Evolutionary conservation across 768 basidiomycete species (phyloP).

Genomic region (Cantharellus anzutake): DNA sequence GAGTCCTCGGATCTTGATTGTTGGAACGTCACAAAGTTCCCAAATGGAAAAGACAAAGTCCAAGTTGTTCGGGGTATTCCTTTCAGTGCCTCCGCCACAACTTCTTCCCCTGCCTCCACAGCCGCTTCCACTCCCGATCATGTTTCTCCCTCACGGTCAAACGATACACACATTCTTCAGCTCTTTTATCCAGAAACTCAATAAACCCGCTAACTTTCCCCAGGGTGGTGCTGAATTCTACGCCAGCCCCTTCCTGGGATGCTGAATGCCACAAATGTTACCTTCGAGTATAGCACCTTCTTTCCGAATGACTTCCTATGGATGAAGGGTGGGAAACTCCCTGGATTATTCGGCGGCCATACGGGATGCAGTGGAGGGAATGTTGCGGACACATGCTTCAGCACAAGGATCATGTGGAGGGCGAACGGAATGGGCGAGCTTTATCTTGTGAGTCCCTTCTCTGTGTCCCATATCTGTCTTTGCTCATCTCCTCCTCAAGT

Average conservation of each 20-base stretch:
- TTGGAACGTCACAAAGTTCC: not conserved
- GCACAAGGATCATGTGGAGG: slow-evolving; percentile 64
- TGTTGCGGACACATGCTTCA: slow-evolving; percentile 57
- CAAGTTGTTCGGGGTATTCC: not conserved
- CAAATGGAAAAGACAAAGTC: not conserved
- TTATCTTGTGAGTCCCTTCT: slow-evolving; percentile 25
- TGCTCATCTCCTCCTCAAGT: slow-evolving; percentile 23
- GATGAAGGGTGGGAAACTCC: slow-evolving; percentile 69
- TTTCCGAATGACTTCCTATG: slow-evolving; percentile 60
- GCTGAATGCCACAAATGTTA: slow-evolving; percentile 29
- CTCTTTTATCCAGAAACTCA: slow-evolving; percentile 45
- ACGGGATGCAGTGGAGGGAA: slow-evolving; percentile 52
- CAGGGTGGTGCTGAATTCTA: slow-evolving; percentile 61
- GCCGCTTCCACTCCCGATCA: not conserved
- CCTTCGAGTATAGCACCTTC: slow-evolving; percentile 51
- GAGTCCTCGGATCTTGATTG: not conserved
- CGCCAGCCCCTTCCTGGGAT: slow-evolving; percentile 19
- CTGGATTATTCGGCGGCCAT: slow-evolving; percentile 43
- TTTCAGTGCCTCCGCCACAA: not conserved
- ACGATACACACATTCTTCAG: slow-evolving; percentile 29
- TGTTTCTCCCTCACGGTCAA: not conserved
- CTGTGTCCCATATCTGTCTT: not conserved
- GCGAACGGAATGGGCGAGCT: slow-evolving; percentile 46
- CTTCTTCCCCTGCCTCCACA: not conserved
- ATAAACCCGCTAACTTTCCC: slow-evolving; percentile 41